Base-by-base conservation (phyloP, 345 rosid species). In the Clarkia xantiana region DNA sequence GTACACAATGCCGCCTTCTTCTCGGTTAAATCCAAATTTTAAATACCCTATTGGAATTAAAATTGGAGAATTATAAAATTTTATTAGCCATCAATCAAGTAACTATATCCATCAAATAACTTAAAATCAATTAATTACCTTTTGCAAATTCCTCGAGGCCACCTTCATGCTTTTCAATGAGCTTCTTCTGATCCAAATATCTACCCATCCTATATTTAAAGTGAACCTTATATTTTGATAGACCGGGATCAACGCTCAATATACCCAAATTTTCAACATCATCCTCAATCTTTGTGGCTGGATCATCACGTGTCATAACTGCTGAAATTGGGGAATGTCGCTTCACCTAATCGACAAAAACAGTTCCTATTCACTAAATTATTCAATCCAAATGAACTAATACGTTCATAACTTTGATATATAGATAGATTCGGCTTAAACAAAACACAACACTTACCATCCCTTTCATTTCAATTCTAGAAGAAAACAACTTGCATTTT, bases 1-100 rank as follows among this genome's bases (percentile, higher is more conserved):
- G 62, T 77, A 83, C 64, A 75, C 72, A 67, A 80, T 75, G 56
- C 67, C 53, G 47, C 54, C 80, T 6, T 66, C 80, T 73, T 79
- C 79, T 57, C 77, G 71, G 65, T 73, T 80, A 46, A 83, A 70
- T 58, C 94, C 94, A 66, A 79, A 80, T 65, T 65, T 69, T 51
- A 73, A 57, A 64, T 83, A 80, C 61, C 94, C 93, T 82, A 71
- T 54, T 51, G 48, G 43, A 64, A 34, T 43, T 13, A 46, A 42
- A 44, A 43, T 61, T 44, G 2, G 52, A 45, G 3, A 14, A 20
- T 18, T 16, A 17, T 13, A 3, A 25, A 18, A 49, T 17, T 51
- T n/a, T 12, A 43, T 34, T 58, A 38, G 44, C 36, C 36, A 29
- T 29, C 29, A 6, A 23, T 1, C 36, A 29, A 5, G 5, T 1